These are phyloP conservation scores for Pichia sp. DNA, from an alignment of 1,139 yeast genomes.

Conservation along the genomic window DNA sequence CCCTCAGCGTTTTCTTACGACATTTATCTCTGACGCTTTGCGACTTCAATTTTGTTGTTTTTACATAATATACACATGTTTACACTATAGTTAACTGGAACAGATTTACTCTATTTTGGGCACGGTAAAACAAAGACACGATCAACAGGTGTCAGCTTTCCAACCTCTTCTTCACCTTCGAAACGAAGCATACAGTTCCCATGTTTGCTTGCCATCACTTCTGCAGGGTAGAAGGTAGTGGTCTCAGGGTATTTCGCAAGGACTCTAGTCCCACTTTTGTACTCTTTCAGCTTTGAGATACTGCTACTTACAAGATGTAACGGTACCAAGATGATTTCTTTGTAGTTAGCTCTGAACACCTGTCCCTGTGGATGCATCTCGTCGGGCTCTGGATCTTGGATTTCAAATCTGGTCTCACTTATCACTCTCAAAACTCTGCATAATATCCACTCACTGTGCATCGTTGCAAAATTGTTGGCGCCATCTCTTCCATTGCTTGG, in stretches of 20 bases:
- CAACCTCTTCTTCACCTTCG: constrained; percentile 97
- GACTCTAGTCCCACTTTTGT: constrained; percentile 75
- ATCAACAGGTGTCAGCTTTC: constrained; percentile 91
- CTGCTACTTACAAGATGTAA: constrained; percentile 31
- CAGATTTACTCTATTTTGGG: constrained; percentile 37
- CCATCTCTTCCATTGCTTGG: constrained; percentile 29
- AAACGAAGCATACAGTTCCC: constrained; percentile 77
- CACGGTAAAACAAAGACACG: constrained; percentile 76
- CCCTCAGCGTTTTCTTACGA: background rate
- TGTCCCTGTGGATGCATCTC: constrained; percentile 89
- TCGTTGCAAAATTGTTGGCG: background rate
- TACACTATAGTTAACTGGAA: too few relatives aligned
- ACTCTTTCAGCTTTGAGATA: constrained; percentile 42
- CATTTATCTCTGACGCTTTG: background rate
- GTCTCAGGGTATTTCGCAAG: constrained; percentile 97
- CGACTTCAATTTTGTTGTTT: background rate
- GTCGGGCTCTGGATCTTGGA: constrained; percentile 96
- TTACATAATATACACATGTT: background rate
- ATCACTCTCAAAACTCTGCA: constrained; percentile 80
- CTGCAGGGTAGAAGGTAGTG: constrained; percentile 93
- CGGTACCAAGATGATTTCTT: constrained; percentile 77
- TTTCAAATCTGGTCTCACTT: constrained; percentile 67
- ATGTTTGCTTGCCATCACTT: constrained; percentile 77
- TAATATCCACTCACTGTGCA: constrained; percentile 83
- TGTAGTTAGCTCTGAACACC: constrained; percentile 74